Percentiles rank a stretch among this genome's conserved stretches.
Conservation (phyloP, 2,329 filamentous ascomycete genomes). For the Hypoxylon sp. region DNA sequence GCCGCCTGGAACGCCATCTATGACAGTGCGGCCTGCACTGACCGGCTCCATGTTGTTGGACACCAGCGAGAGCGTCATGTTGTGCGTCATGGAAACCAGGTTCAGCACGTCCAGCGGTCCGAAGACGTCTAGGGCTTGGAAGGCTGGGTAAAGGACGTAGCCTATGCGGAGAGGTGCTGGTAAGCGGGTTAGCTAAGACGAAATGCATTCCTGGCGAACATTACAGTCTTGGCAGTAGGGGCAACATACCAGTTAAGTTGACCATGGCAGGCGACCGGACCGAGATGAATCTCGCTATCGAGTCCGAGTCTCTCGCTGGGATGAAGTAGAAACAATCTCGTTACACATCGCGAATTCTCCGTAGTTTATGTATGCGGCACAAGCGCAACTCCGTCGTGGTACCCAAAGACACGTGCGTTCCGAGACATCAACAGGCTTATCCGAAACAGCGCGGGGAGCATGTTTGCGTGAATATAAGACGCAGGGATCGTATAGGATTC, state of each 20-base stretch:
- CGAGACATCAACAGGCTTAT: conserved; percentile 11
- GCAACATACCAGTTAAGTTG: conserved; percentile 35
- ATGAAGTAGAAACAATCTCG: not conserved
- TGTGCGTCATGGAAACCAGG: conserved; percentile 45
- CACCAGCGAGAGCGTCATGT: conserved; percentile 49
- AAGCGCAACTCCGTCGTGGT: conserved; percentile 11
- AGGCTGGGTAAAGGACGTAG: conserved; percentile 50
- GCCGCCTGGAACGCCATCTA: conserved; percentile 38
- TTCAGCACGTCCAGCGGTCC: conserved; percentile 52
- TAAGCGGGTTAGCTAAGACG: conserved; percentile 6
- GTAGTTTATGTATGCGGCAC: conserved; percentile 7
- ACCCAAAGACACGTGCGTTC: not conserved
- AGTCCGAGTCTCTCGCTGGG: not conserved
- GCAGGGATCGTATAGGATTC: conserved; percentile 5
- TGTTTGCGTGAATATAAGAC: conserved; percentile 27
- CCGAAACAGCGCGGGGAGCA: conserved; percentile 13
- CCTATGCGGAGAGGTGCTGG: conserved; percentile 47
- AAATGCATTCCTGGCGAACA: not conserved
- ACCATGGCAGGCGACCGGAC: conserved; percentile 30
- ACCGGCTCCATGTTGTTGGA: conserved; percentile 45
- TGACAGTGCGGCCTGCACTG: conserved; percentile 43
- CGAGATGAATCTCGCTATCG: not conserved
- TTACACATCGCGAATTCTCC: not conserved
- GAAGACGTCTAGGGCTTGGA: conserved; percentile 53
- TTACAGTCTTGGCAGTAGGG: not conserved